A percentile compares a stretch with the other conserved stretches of the same genome.
Evolutionary conservation across 129 eudicot genomes (phyloP).

Genomic region (Escallonia rubra): DNA sequence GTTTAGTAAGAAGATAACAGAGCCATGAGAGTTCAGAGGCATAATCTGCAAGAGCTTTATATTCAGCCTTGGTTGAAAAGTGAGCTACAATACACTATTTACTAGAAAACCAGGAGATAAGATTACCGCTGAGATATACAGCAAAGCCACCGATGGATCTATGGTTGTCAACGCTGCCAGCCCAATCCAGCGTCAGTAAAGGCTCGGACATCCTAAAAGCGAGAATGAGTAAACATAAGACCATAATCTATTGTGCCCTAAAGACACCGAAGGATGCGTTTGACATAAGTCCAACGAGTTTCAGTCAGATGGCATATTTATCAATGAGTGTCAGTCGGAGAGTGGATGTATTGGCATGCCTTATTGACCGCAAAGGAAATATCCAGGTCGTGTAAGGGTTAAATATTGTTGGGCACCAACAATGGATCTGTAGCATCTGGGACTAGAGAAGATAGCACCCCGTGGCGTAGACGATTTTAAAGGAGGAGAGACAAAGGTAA

Average conservation of each 20-base stretch:
- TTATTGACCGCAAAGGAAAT: not conserved
- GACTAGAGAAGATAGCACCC: not conserved
- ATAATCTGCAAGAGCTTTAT: conserved; percentile 2
- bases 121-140: not conserved
- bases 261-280: not conserved
- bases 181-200: not conserved
- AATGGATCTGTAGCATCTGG: not conserved
- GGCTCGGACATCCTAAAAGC: not conserved
- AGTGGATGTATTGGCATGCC: not conserved
- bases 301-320: too few relatives aligned
- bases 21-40: conserved; percentile 3
- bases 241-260: not conserved
- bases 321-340: not conserved
- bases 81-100: not conserved
- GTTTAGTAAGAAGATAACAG: not conserved
- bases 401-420: not conserved
- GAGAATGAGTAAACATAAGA: not conserved
- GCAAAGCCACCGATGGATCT: not conserved
- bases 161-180: not conserved
- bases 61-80: conserved; percentile 4
- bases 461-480: too few relatives aligned
- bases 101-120: not conserved
- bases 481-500: not conserved
- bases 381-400: not conserved
- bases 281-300: not conserved